Conservation (phyloP, 176 grass and related monocot genomes). For the Cenchrus purpureus region DNA sequence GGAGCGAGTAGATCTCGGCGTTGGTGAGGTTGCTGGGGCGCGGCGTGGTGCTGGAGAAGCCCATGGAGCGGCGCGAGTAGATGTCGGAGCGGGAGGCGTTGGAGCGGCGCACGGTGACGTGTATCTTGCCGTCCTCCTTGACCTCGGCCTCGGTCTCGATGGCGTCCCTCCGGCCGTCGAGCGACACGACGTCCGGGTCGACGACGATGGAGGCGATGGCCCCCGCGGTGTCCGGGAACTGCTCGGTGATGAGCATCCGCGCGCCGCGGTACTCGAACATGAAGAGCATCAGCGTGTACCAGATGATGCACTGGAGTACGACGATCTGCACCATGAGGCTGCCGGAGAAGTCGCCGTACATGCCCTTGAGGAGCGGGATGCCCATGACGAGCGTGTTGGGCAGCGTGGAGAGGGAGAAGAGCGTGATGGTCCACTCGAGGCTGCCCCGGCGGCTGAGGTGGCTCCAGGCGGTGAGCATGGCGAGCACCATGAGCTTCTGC, state of each 20-base stretch:
- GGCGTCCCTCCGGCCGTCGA: slow-evolving; percentile 72
- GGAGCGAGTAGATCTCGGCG: slow-evolving; percentile 99
- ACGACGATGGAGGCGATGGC: slow-evolving; percentile 92
- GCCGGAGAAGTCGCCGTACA: slow-evolving; percentile 90
- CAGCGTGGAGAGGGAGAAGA: slow-evolving; percentile 97
- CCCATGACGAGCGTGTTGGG: slow-evolving; percentile 99
- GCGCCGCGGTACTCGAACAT: slow-evolving; percentile 98
- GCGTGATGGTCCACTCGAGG: slow-evolving; percentile 99
- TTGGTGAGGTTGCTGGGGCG: slow-evolving; percentile 94
- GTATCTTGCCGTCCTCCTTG: slow-evolving; percentile 87
- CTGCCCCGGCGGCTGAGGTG: slow-evolving; percentile 64
- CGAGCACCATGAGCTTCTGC: slow-evolving; percentile 98
- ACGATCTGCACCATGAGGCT: slow-evolving; percentile 98
- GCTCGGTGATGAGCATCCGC: slow-evolving; percentile 84
- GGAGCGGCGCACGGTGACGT: slow-evolving; percentile 89
- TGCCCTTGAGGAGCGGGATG: slow-evolving; percentile 94
- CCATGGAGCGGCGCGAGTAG: slow-evolving; percentile 88
- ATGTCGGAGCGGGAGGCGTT: slow-evolving; percentile 94
- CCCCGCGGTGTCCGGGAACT: slow-evolving; percentile 93
- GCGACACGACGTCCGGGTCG: slow-evolving; percentile 88
- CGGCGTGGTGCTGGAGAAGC: slow-evolving; percentile 82
- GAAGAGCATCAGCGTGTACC: slow-evolving; percentile 99
- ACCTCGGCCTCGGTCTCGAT: slow-evolving; percentile 94
- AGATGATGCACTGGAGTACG: slow-evolving; percentile 99
- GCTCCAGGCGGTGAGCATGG: slow-evolving; percentile 83